Conservation (phyloP, 306 rosid genomes). For the Rosa persica region DNA sequence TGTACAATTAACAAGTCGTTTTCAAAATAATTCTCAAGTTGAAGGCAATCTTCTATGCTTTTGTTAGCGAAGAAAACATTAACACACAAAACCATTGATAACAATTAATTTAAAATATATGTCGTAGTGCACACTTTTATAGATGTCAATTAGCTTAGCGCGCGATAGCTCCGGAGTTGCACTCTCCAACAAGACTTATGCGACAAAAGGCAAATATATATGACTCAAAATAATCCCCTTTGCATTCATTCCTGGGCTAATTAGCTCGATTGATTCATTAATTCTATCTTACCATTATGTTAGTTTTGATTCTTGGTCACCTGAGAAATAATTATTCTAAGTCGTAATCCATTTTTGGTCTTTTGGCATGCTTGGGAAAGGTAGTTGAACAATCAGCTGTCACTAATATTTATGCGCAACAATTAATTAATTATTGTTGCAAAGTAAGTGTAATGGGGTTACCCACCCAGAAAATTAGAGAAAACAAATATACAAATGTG, state of each 20-base stretch:
- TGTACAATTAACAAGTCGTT: background rate
- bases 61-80: background rate
- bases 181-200: background rate
- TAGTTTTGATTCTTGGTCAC: background rate
- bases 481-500: background rate
- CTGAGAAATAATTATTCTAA: background rate
- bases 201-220: background rate
- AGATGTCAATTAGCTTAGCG: no score
- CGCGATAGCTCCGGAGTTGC: background rate
- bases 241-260: background rate
- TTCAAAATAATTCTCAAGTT: background rate
- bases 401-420: background rate
- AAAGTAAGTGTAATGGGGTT: constrained; percentile 5
- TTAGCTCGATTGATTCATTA: background rate
- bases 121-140: no score
- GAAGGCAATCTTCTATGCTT: background rate
- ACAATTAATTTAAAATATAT: no score
- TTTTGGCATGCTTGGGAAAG: background rate
- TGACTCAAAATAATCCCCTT: background rate
- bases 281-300: background rate
- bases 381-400: constrained; percentile 16
- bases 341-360: background rate
- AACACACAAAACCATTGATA: background rate
- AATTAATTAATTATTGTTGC: background rate
- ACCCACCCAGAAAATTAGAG: background rate